Evolutionary conservation across 257 asterid species (phyloP).

Genomic region (Nicotiana tomentosiformis): DNA sequence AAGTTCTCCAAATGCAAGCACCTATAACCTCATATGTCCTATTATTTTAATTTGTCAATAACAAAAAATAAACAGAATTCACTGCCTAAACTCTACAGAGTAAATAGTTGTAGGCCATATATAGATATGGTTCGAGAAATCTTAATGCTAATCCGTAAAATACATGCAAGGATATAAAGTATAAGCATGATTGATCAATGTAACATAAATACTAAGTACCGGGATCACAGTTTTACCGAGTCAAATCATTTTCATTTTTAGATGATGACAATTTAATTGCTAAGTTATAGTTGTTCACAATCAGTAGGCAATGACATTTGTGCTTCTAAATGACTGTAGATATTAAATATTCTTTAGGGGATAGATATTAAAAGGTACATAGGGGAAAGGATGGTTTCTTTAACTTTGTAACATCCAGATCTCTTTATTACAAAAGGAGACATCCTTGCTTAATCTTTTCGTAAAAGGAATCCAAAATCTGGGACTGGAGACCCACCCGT

Average conservation of each 20-base stretch:
- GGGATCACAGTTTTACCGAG: neutral
- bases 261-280: neutral
- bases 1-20: neutral
- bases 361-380: neutral
- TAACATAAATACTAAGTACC: neutral
- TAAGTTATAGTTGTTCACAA: neutral
- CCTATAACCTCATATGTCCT: neutral
- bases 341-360: neutral
- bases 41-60: neutral
- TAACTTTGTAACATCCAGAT: neutral
- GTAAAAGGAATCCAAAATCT: neutral
- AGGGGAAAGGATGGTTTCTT: neutral
- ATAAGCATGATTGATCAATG: neutral
- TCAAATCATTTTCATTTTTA: neutral
- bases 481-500: slow-evolving; percentile 65
- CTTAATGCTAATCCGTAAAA: neutral
- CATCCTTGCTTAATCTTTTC: neutral
- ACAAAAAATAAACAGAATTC: neutral
- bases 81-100: neutral
- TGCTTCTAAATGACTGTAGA: neutral
- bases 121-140: neutral
- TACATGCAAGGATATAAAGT: neutral
- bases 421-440: neutral
- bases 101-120: neutral
- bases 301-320: neutral